Conservation (phyloP, 2,329 filamentous ascomycete species). For the Cordyceps militaris region DNA sequence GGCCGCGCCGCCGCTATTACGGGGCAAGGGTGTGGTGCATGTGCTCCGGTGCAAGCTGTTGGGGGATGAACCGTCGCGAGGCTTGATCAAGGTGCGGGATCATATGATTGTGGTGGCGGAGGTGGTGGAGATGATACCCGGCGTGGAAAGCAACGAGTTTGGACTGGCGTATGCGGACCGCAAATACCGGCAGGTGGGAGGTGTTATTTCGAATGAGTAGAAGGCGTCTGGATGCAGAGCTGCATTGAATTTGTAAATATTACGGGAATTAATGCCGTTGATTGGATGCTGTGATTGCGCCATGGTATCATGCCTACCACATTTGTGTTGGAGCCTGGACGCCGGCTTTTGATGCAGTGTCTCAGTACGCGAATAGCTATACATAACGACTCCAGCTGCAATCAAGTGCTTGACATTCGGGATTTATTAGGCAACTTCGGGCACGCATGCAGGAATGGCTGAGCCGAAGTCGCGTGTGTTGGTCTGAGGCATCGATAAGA, state of each 20-base stretch:
- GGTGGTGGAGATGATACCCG: conserved; percentile 38
- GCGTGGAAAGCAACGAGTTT: conserved; percentile 28
- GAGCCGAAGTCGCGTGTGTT: not conserved
- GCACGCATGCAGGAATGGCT: too few species aligned
- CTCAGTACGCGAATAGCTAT: not conserved
- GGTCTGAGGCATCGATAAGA: not conserved
- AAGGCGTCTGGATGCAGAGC: not conserved
- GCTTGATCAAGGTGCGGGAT: conserved; percentile 42
- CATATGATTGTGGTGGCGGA: conserved; percentile 47
- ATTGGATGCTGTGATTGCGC: not conserved
- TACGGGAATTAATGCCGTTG: not conserved
- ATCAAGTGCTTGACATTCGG: too few species aligned
- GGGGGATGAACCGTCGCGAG: conserved; percentile 30
- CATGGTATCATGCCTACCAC: not conserved
- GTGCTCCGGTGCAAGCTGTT: conserved; percentile 38
- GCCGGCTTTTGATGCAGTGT: not conserved
- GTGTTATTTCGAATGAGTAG: conserved; percentile 21
- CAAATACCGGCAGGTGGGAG: conserved; percentile 38
- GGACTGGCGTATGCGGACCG: conserved; percentile 44
- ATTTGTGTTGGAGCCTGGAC: not conserved
- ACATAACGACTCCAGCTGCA: too few species aligned
- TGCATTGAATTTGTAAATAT: not conserved
- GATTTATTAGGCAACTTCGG: too few species aligned
- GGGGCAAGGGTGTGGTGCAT: conserved; percentile 46
- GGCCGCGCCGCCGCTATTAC: conserved; percentile 34